A percentile compares a stretch with the other conserved stretches of the same genome.
Conservation (phyloP, 768 basidiomycete species). For the Auricularia sp. region DNA sequence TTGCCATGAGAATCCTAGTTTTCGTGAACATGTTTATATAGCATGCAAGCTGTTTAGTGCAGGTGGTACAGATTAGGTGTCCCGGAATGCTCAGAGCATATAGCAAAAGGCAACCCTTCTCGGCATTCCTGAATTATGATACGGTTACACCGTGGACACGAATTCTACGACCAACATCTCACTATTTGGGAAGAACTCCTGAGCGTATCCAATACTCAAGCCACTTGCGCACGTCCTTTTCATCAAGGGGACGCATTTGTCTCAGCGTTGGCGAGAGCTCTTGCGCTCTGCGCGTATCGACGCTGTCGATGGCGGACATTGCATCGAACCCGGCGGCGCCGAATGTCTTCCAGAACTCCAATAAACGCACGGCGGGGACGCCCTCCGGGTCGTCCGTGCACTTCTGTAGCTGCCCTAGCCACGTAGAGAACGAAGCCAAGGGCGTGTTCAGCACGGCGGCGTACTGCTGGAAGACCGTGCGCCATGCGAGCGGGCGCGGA, state of each 20-base stretch:
- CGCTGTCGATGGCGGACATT: neutral
- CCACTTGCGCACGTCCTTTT: neutral
- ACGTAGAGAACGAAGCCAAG: conserved; percentile 17
- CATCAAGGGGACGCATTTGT: neutral
- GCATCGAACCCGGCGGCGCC: neutral
- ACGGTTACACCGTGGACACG: too few relatives aligned
- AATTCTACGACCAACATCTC: too few relatives aligned
- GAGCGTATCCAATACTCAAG: neutral
- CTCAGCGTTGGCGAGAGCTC: neutral
- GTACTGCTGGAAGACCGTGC: conserved; percentile 7
- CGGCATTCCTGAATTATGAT: too few relatives aligned
- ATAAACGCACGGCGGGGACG: conserved; percentile 17
- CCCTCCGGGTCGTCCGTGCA: neutral
- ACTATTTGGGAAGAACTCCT: neutral
- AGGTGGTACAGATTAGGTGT: too few relatives aligned
- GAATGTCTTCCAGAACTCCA: conserved; percentile 14
- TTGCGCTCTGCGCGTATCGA: neutral
- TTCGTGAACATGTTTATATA: too few relatives aligned
- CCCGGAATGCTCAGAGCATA: too few relatives aligned
- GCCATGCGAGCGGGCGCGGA: conserved; percentile 14
- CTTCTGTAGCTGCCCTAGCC: conserved; percentile 13
- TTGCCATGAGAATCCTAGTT: too few relatives aligned
- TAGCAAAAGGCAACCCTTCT: too few relatives aligned
- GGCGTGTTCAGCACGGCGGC: conserved; percentile 13
- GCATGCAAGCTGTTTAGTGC: too few relatives aligned